A percentile compares a stretch with the other conserved stretches of the same genome.
These are phyloP conservation scores for Diplotaxis tenuifolia DNA, from an alignment of 345 rosid genomes.

Conservation along the genomic window DNA sequence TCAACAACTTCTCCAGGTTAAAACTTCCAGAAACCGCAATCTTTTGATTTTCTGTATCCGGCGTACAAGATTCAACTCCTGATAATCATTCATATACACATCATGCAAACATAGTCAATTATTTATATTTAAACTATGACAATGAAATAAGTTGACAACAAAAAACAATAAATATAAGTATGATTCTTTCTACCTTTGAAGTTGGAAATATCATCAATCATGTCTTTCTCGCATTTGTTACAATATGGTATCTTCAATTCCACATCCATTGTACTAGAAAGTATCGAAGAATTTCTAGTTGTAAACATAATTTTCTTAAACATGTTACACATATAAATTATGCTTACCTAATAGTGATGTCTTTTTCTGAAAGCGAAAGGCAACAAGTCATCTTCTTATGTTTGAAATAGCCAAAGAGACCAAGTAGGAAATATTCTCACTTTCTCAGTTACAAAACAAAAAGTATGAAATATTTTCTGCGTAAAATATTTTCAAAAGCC, in stretches of 20 bases:
- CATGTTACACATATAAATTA: neutral
- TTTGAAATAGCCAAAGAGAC: neutral
- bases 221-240: conserved; percentile 51
- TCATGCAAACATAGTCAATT: neutral
- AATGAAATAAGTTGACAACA: too few relatives aligned
- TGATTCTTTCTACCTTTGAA: conserved; percentile 46
- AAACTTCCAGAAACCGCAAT: conserved; percentile 51
- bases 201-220: conserved; percentile 53
- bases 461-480: neutral
- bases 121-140: neutral
- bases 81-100: neutral
- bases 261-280: conserved; percentile 39
- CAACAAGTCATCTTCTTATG: conserved; percentile 3
- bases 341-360: neutral
- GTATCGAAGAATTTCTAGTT: neutral
- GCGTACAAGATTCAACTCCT: conserved; percentile 60
- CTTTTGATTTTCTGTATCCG: conserved; percentile 50
- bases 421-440: neutral
- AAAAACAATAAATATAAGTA: too few relatives aligned
- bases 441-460: too few relatives aligned
- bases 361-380: neutral
- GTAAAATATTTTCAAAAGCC: neutral
- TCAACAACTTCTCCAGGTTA: conserved; percentile 51
- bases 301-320: neutral
- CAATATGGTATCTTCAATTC: conserved; percentile 60